A percentile compares a stretch with the other conserved stretches of the same genome.
These are phyloP conservation scores for Phialophora chinensis DNA, from an alignment of 2,329 filamentous ascomycete genomes.

Conservation along the genomic window DNA sequence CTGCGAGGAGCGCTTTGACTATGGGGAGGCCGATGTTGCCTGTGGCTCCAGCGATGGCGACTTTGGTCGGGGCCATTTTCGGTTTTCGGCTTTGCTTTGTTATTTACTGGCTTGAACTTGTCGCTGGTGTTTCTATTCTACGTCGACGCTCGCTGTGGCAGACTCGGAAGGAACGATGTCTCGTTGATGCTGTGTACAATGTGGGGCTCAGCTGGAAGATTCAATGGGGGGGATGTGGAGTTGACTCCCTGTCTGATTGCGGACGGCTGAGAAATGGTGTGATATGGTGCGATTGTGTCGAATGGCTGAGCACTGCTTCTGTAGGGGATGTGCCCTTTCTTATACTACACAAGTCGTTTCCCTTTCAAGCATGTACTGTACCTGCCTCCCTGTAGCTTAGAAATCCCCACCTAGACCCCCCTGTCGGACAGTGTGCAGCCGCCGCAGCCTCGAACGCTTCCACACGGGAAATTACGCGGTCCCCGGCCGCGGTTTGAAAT, in stretches of 20 bases:
- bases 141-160: neutral
- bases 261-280: constrained; percentile 8
- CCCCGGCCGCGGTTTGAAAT: neutral
- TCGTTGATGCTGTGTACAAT: neutral
- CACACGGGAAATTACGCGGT: neutral
- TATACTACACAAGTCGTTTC: neutral
- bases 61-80: constrained; percentile 30
- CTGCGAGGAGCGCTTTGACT: constrained; percentile 30
- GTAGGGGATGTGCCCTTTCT: neutral
- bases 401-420: neutral
- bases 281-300: neutral
- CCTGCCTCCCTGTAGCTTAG: neutral
- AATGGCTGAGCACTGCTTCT: neutral
- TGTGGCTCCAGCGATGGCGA: constrained; percentile 38
- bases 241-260: neutral
- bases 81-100: neutral
- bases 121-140: neutral
- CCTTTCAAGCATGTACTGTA: no score
- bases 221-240: constrained; percentile 24
- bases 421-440: no score
- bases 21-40: constrained; percentile 35
- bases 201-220: constrained; percentile 14
- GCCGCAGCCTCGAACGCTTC: neutral
- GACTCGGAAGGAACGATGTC: neutral
- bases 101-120: neutral